Percentiles rank a stretch among this genome's conserved stretches.
Evolutionary conservation across 495 filamentous ascomycete species (phyloP).

Genomic region (Neurospora intermedia): DNA sequence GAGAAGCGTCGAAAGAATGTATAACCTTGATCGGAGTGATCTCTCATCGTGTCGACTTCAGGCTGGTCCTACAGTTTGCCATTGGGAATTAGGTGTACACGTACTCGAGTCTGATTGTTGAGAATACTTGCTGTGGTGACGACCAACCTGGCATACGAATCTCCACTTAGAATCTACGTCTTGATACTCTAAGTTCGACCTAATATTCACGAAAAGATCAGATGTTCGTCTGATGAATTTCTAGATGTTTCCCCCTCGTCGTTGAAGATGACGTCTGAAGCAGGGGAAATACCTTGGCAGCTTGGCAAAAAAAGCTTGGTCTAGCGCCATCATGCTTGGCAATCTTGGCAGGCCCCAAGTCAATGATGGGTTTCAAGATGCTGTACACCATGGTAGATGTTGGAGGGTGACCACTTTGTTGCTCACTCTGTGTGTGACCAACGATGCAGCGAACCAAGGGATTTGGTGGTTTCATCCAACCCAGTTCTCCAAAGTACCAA

Average conservation of each 20-base stretch:
- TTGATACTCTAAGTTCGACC: not conserved
- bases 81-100: not conserved
- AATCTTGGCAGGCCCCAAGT: conserved; percentile 3
- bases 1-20: not conserved
- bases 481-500: not conserved
- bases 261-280: not conserved
- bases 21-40: not conserved
- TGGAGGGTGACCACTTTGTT: not conserved
- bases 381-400: not conserved
- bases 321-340: conserved; percentile 10
- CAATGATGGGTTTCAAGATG: not conserved
- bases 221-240: not conserved
- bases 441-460: not conserved
- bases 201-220: not conserved
- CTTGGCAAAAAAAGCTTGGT: conserved; percentile 22
- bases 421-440: not conserved
- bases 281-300: conserved; percentile 15
- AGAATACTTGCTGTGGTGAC: not conserved
- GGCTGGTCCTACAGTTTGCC: not conserved
- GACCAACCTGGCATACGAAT: not conserved
- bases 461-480: not conserved
- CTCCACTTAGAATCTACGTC: not conserved
- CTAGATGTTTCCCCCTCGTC: not conserved
- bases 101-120: not conserved
- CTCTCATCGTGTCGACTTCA: not conserved